These are phyloP conservation scores for Peniophora sp. DNA, from an alignment of 1,284 basidiomycete genomes.

Conservation along the genomic window DNA sequence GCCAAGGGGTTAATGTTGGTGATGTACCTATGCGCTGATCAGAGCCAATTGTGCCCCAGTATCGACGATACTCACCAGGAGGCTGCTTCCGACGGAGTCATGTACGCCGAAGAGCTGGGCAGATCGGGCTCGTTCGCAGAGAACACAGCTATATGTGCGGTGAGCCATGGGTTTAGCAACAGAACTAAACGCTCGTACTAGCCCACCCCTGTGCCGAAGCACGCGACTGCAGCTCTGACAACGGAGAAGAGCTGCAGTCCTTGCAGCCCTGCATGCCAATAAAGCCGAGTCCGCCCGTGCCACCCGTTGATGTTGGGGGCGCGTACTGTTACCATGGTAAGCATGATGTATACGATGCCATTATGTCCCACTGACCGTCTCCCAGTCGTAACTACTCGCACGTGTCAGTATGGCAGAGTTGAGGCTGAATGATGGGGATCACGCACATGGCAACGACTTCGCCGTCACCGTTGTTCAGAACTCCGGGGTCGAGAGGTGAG, in stretches of 20 bases:
- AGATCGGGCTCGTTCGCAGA: background rate
- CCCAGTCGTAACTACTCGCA: conserved; percentile 26
- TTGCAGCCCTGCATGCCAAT: conserved; percentile 32
- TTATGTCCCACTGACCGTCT: conserved; percentile 14
- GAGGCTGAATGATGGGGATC: background rate
- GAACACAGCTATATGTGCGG: background rate
- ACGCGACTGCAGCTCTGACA: conserved; percentile 22
- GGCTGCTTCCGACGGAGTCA: background rate
- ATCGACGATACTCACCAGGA: background rate
- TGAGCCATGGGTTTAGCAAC: background rate
- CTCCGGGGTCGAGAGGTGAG: background rate
- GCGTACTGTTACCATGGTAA: conserved; percentile 10
- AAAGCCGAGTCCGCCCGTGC: conserved; percentile 22
- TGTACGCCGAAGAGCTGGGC: background rate
- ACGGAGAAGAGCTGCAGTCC: conserved; percentile 28
- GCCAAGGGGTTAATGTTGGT: background rate
- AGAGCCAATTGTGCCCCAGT: background rate
- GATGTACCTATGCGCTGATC: too few relatives aligned
- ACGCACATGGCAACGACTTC: background rate
- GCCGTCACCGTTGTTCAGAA: background rate
- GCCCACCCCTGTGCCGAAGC: conserved; percentile 22
- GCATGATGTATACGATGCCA: too few relatives aligned
- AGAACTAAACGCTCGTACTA: background rate
- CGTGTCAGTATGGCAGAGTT: background rate
- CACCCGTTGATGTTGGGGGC: conserved; percentile 17